Evolutionary conservation across 345 rosid species (phyloP).

Genomic region (Citrus unshiu): DNA sequence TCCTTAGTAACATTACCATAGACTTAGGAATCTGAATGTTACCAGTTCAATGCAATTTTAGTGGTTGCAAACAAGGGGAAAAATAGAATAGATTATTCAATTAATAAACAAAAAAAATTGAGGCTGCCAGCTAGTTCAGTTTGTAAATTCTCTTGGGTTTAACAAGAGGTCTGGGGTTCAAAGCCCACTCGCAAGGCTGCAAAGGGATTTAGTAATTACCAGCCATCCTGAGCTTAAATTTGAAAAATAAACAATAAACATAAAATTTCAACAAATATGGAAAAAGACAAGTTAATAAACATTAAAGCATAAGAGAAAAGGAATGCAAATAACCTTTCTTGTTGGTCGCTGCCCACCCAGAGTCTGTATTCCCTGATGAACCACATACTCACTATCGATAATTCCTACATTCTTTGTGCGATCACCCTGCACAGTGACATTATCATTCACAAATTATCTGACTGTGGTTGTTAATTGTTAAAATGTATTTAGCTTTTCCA

Average conservation of each 20-base stretch:
- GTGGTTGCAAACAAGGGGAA: background rate
- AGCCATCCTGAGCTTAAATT: too few species aligned
- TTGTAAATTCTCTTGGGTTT: too few species aligned
- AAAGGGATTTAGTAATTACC: too few species aligned
- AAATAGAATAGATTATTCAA: background rate
- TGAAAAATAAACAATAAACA: too few species aligned
- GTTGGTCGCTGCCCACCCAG: conserved; percentile 59
- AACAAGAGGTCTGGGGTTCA: too few species aligned
- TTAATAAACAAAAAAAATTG: background rate
- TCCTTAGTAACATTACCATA: background rate
- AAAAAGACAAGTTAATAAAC: background rate
- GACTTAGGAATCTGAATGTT: background rate
- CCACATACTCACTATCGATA: conserved; percentile 78
- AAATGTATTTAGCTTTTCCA: background rate
- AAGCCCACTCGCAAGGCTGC: too few species aligned
- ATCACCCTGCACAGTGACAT: conserved; percentile 57
- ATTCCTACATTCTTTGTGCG: conserved; percentile 84
- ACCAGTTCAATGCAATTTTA: background rate
- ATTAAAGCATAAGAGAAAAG: background rate
- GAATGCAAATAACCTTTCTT: conserved; percentile 39
- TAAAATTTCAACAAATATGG: background rate
- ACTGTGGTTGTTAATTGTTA: background rate
- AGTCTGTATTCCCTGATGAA: conserved; percentile 88
- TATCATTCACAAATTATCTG: background rate
- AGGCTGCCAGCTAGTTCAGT: too few species aligned